Conservation (phyloP, 2,329 filamentous ascomycete species). For the Zarea fungicola region DNA sequence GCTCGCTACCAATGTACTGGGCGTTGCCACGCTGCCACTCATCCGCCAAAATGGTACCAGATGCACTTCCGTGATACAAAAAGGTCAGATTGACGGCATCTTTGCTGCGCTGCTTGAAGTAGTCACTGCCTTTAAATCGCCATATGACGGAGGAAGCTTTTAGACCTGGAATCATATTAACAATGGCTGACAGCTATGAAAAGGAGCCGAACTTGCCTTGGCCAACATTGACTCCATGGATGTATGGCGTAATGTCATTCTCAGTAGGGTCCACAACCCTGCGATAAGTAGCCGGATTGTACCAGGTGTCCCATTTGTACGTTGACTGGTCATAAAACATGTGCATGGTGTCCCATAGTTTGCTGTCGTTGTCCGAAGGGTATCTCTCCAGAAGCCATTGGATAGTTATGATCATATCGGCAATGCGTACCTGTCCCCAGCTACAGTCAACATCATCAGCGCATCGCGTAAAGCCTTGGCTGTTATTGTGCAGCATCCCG, state of each 20-base stretch:
- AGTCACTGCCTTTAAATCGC: constrained; percentile 32
- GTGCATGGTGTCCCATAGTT: constrained; percentile 37
- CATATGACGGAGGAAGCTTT: constrained; percentile 36
- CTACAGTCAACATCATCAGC: constrained; percentile 31
- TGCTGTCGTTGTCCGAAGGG: constrained; percentile 18
- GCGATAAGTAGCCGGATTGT: constrained; percentile 20
- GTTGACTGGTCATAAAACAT: constrained; percentile 29
- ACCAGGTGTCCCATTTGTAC: constrained; percentile 26
- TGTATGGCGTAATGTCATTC: constrained; percentile 24
- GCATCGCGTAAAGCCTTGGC: constrained; percentile 43
- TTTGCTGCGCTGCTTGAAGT: constrained; percentile 30
- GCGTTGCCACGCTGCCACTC: constrained; percentile 34
- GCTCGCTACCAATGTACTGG: constrained; percentile 32
- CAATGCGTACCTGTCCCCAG: constrained; percentile 30
- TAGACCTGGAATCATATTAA: constrained; percentile 22
- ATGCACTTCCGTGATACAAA: constrained; percentile 34
- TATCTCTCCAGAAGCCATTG: constrained; percentile 37
- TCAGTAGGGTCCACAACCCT: constrained; percentile 17
- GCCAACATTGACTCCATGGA: constrained; percentile 40
- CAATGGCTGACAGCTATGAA: not conserved
- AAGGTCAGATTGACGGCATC: constrained; percentile 33
- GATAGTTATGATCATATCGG: constrained; percentile 35
- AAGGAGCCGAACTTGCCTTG: constrained; percentile 27
- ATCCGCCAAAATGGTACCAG: constrained; percentile 38
- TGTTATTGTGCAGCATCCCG: constrained; percentile 49